These are phyloP conservation scores for Thraustochytrium sp. DNA, from an alignment of 352 stramenopile species.

Conservation along the genomic window DNA sequence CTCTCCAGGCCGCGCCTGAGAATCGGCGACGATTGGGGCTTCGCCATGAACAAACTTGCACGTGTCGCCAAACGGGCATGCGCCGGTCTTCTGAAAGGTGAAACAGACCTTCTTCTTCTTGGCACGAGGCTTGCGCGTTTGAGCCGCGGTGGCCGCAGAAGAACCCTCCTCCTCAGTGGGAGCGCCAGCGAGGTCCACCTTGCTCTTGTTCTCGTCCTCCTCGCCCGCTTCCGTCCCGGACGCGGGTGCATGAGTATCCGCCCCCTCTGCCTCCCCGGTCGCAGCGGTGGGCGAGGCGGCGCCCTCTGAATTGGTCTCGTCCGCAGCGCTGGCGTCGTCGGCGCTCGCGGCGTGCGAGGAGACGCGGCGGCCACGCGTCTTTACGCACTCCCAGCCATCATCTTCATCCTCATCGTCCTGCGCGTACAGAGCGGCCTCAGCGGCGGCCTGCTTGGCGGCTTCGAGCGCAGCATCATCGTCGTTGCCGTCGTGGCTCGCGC, in stretches of 20 bases:
- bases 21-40: too few species aligned
- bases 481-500: not conserved
- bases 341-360: not conserved
- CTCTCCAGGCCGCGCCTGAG: too few species aligned
- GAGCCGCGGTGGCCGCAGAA: not conserved
- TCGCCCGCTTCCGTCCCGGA: not conserved
- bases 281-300: not conserved
- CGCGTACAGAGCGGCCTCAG: not conserved
- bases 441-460: not conserved
- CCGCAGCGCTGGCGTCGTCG: not conserved
- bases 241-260: too few species aligned
- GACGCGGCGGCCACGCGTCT: not conserved
- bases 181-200: not conserved
- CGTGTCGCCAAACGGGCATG: not conserved
- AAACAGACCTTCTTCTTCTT: constrained; percentile 25
- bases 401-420: too few species aligned
- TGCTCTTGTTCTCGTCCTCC: not conserved
- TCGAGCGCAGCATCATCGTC: not conserved
- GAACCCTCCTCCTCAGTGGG: not conserved
- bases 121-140: not conserved
- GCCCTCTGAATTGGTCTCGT: not conserved
- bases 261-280: not conserved
- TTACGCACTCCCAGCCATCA: not conserved
- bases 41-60: constrained; percentile 14
- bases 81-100: not conserved